Evolutionary conservation across 805 yeast species (phyloP).

Genomic region (Spencermartinsiella europaea): DNA sequence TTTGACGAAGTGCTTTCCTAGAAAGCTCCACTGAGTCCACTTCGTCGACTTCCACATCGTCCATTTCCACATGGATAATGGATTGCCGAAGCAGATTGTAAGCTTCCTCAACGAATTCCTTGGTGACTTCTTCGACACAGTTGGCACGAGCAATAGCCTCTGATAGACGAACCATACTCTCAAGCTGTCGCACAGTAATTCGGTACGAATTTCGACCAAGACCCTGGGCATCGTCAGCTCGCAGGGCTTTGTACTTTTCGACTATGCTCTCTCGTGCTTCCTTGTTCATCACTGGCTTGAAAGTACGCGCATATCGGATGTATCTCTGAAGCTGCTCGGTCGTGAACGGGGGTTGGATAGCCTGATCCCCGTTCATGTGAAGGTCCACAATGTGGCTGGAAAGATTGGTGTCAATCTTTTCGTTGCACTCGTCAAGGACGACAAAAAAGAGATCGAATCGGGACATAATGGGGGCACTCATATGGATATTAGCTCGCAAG

Average conservation of each 20-base stretch:
- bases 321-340: constrained; percentile 86
- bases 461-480: constrained; percentile 99
- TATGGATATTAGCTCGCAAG: constrained; percentile 76
- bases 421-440: constrained; percentile 90
- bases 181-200: constrained; percentile 95
- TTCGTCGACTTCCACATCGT: constrained; percentile 83
- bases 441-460: constrained; percentile 95
- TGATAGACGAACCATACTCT: constrained; percentile 84
- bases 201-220: constrained; percentile 75
- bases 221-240: constrained; percentile 89
- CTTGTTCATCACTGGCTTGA: constrained; percentile 81
- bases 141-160: constrained; percentile 98
- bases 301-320: constrained; percentile 86
- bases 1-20: constrained; percentile 11
- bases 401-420: constrained; percentile 77
- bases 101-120: constrained; percentile 87
- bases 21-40: constrained; percentile 35
- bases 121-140: constrained; percentile 82
- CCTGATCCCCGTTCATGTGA: constrained; percentile 86
- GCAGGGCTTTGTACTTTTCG: constrained; percentile 71
- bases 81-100: constrained; percentile 84
- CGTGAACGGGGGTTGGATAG: constrained; percentile 81
- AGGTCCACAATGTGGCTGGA: constrained; percentile 90
- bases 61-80: constrained; percentile 89
- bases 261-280: constrained; percentile 77